Base-by-base conservation (phyloP, 2,329 filamentous ascomycete genomes). In the Thelonectria rubi region DNA sequence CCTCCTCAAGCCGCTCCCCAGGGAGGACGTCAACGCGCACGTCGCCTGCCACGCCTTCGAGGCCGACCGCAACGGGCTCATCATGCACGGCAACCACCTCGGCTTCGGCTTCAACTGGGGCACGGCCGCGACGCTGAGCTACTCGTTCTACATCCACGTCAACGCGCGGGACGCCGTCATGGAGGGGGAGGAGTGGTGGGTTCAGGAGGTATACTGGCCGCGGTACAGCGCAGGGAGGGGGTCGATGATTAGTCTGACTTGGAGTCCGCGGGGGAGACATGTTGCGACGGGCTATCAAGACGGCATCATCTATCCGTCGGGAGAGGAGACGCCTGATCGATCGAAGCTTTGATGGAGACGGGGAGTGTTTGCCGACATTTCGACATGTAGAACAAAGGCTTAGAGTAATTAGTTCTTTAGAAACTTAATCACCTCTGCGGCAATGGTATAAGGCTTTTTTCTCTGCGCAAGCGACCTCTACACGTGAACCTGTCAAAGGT, bases 231-330 rank as follows among this genome's bases (percentile, higher is more conserved):
- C 80, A 2, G 82, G 82, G 0, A 75, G 84, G 43, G 80, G 77
- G 2, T 76, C 82, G 49, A 72, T 86, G 62, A 76, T 81, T 70
- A 80, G 76, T 55, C 82, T 81, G 73, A 80, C 84, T 32, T 86
- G 84, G 84, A 86, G 83, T 60, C 84, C 84, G 0, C 65, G 72
- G 3, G 84, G 84, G 3, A 75, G 80, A 20, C 84, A 86, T 65
- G 79, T 86, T 1, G 84, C 84, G 5, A 85, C 81, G 1, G 82
- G 81, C 47, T 85, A 84, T 60, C 84, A 86, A 64, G 84, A 86
- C 62, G 84, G 83, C 3, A 77, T 84, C 10, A 63, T 80, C 21
- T 57, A 74, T 32, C 77, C 76, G 3, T 62, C 52, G 51, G 37
- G 8, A 2, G 14, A 18, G 1, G 24, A 55, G 5, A 63, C 57